These are phyloP conservation scores for Leccinum subatratum DNA, from an alignment of 1,284 basidiomycete species.

Conservation along the genomic window DNA sequence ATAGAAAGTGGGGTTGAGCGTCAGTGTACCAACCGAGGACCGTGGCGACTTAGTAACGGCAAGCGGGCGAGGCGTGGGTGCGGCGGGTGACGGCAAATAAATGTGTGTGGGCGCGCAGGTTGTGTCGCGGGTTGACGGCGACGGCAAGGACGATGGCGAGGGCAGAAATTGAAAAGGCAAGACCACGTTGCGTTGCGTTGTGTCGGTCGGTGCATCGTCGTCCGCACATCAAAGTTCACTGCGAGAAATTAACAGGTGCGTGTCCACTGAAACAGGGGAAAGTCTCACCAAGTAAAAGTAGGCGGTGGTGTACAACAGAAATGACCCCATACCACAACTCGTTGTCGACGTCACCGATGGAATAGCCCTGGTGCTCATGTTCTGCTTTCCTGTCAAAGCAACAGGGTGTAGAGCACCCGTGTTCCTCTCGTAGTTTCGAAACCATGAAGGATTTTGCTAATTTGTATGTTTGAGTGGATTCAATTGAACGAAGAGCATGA, in stretches of 20 bases:
- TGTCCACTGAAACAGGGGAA: not conserved
- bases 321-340: slow-evolving; percentile 21
- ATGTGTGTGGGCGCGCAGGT: too few relatives aligned
- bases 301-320: slow-evolving; percentile 18
- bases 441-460: slow-evolving; percentile 22
- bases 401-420: slow-evolving; percentile 12
- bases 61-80: too few relatives aligned
- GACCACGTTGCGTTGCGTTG: too few relatives aligned
- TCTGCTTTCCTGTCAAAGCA: not conserved
- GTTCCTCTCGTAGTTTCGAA: slow-evolving; percentile 18
- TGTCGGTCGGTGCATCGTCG: too few relatives aligned
- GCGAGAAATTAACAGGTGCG: not conserved
- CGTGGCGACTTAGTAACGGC: too few relatives aligned
- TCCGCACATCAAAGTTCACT: slow-evolving; percentile 19
- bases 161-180: too few relatives aligned
- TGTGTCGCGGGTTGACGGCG: too few relatives aligned
- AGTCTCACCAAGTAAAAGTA: slow-evolving; percentile 14
- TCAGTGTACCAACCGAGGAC: too few relatives aligned
- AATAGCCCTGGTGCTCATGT: slow-evolving; percentile 6
- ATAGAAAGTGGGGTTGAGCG: too few relatives aligned
- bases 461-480: not conserved
- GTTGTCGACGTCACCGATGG: slow-evolving; percentile 14
- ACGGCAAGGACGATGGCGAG: too few relatives aligned
- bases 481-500: not conserved
- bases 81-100: too few relatives aligned